A percentile compares a stretch with the other conserved stretches of the same genome.
phyloP scores from a whole-genome alignment of 2,329 filamentous ascomycete species.

The Sarocladium oryzae region DNA sequence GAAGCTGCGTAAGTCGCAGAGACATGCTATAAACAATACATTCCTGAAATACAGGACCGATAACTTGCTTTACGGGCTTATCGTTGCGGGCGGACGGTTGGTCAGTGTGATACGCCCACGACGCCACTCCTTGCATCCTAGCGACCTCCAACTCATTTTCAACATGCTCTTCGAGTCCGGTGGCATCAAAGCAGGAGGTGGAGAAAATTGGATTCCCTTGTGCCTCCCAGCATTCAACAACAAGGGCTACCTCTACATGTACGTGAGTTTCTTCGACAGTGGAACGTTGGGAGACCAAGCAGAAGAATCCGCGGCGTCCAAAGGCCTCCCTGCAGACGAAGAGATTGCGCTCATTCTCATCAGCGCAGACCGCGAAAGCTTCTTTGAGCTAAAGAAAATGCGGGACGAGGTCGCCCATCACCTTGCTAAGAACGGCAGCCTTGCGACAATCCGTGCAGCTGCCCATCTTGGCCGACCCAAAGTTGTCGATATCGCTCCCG shows the following conservation, averaged over 20 bases:
- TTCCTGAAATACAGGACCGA: constrained; percentile 72
- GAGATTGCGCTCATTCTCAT: constrained; percentile 91
- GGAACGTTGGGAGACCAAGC: constrained; percentile 34
- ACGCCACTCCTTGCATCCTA: constrained; percentile 90
- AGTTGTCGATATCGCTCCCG: constrained; percentile 70
- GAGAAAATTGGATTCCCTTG: constrained; percentile 95
- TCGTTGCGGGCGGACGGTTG: constrained; percentile 85
- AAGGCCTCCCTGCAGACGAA: constrained; percentile 62
- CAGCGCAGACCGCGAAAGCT: constrained; percentile 86
- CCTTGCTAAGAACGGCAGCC: constrained; percentile 67
- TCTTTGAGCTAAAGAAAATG: constrained; percentile 79
- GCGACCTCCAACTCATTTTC: constrained; percentile 93
- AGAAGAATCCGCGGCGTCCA: constrained; percentile 42
- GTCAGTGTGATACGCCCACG: constrained; percentile 94
- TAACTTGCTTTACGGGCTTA: constrained; percentile 82
- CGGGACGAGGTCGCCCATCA: constrained; percentile 58
- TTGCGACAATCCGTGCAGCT: constrained; percentile 67
- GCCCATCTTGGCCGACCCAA: constrained; percentile 64
- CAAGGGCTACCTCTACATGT: constrained; percentile 96
- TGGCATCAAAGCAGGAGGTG: constrained; percentile 79
- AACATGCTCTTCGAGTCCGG: constrained; percentile 99
- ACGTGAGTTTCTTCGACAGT: constrained; percentile 85
- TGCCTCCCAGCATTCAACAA: constrained; percentile 97
- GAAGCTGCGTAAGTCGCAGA: constrained; percentile 82
- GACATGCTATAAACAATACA: constrained; percentile 77